Base-by-base conservation (phyloP, 1,284 basidiomycete species). In the Tylopilus sp. region DNA sequence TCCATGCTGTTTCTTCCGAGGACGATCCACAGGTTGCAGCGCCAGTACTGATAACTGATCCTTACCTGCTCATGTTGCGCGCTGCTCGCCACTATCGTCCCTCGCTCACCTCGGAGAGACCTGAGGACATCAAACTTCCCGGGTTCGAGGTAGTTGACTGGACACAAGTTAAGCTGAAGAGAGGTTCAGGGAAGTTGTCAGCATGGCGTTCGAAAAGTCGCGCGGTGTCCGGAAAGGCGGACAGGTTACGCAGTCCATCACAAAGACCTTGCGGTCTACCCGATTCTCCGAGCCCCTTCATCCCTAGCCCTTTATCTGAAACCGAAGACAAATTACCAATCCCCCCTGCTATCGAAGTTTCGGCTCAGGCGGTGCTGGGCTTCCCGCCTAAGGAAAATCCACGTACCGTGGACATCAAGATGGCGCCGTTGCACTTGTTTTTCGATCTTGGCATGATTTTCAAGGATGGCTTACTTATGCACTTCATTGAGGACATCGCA, bases 341-440 rank as follows among this genome's bases (percentile, higher is more conserved):
- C 4, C 38, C 48, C 39, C 55, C 57, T 44, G 63, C 60, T 1
- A 39, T 66, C 18, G 60, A 66, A 48, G 46, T 35, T 40, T 57
- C 40, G 37, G 39, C 55, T 38, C 41, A 29, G 24, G 21, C 63
- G 21, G 39, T 7, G 9, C 14, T 33, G 17, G 14, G 43, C 1
- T 44, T 31, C 20, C 14, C 47, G 24, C 37, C 48, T 9, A 46
- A 47, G 31, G 48, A 54, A 26, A 42, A 14, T 9, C 18, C 47
- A 24, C 30, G 15, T 12, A 45, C 47, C 46, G 20, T 77, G 7
- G 69, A 75, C 28, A 56, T 80, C 37, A 62, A 70, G 17, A 50
- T 86, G 6, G 70, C 73, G 2, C 83, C 89, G 2, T 59, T 91
- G 7, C 90, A 91, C 60, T 39, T 88, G 12, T 90, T 91, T 61